Conservation (phyloP, 192 early-diverging fungal genomes). For the Mycoemilia scoparia region DNA sequence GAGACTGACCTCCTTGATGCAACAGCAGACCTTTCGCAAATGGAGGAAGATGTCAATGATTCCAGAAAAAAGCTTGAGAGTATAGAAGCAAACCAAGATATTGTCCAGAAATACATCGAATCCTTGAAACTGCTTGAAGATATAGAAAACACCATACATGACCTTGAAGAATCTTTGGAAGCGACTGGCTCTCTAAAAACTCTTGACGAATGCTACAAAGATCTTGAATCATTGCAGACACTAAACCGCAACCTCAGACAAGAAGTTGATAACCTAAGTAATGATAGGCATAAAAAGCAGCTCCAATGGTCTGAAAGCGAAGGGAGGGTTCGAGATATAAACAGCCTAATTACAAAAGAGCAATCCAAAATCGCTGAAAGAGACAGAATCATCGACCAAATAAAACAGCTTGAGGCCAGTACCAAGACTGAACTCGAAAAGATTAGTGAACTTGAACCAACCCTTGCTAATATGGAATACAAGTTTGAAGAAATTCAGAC, state of each 20-base stretch:
- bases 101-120: constrained; percentile 9
- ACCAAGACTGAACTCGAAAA: too few species aligned
- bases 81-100: constrained; percentile 5
- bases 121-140: too few species aligned
- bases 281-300: constrained; percentile 29
- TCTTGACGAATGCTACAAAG: constrained; percentile 43
- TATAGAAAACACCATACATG: constrained; percentile 18
- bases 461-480: too few species aligned
- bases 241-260: constrained; percentile 25
- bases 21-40: constrained; percentile 6
- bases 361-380: too few species aligned
- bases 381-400: too few species aligned
- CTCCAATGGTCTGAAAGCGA: too few species aligned
- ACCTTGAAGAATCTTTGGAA: constrained; percentile 27
- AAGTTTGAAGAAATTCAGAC: too few species aligned
- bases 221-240: constrained; percentile 26
- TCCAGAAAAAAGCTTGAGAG: too few species aligned
- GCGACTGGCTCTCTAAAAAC: constrained; percentile 44
- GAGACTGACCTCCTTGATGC: constrained; percentile 17
- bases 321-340: too few species aligned
- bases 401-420: too few species aligned
- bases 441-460: too few species aligned
- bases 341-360: too few species aligned
- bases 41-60: constrained; percentile 3
- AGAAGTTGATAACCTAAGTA: constrained; percentile 32